Base-by-base conservation (phyloP, 2,329 filamentous ascomycete species). In the Ceratocystis papillata region DNA sequence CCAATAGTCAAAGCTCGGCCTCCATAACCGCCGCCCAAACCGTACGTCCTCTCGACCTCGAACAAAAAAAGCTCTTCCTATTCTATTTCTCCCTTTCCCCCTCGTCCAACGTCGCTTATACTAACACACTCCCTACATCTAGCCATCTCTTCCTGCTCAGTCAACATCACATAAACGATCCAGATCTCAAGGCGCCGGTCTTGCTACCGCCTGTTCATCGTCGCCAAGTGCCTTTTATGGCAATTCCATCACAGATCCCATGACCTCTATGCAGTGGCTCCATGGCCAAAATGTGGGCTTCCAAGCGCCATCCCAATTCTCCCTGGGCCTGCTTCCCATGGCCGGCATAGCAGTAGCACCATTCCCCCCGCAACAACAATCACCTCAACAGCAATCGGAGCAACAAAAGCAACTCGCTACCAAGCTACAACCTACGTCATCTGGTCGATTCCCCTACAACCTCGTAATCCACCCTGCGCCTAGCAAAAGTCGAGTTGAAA, bases 401-500 rank as follows among this genome's bases (percentile, higher is more conserved):
- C 61, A 67, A 63, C 48, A 33, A 15, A 41, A 59, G 15, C 48
- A 28, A 60, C n/a, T 28, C n/a, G 28, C 33, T n/a, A n/a, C 41
- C 8, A 55, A 55, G 15, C 33, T 41, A 25, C 53, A 60, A 59
- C 41, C 64, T 8, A 53, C 62, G 4, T 30, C 37, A 17, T 48
- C 50, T 6, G 61, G 45, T 45, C 61, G 61, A n/a, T 65, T 62
- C 25, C 66, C 66, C 3, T 67, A 67, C 62, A 12, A 67, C 20
- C 64, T 68, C 45, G 60, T 61, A n/a, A 67, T 67, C 57, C 67
- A 68, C 25, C 67, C 67, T 5, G 64, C 67, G 53, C 67, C 69
- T 5, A 66, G 45, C 8, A 69, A 69, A 59, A 69, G 67, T 17
- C 86, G 94, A 25, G 94, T 97, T 20, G 94, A 99, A 77, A 97